Conservation (phyloP, 441 rosid genomes). For the Flueggea neowawraea region DNA sequence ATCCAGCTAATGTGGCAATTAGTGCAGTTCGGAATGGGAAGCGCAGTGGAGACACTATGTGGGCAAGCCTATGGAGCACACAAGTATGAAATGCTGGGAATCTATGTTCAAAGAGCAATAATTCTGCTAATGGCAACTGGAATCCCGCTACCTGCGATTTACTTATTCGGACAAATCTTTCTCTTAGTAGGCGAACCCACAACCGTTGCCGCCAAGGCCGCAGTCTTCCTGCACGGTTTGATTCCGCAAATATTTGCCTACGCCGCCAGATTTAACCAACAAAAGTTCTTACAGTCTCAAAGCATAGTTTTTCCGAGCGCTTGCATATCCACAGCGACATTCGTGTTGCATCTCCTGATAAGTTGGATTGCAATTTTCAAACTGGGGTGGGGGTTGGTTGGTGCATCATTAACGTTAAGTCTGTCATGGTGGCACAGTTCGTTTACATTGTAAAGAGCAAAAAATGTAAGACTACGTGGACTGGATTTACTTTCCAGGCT, state of each 20-base stretch:
- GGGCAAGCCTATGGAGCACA: slow-evolving; percentile 84
- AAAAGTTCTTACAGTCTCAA: slow-evolving; percentile 52
- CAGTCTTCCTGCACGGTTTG: neutral
- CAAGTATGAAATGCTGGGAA: slow-evolving; percentile 55
- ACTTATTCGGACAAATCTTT: slow-evolving; percentile 35
- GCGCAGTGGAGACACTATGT: slow-evolving; percentile 80
- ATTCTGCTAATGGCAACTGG: slow-evolving; percentile 47
- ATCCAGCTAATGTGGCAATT: neutral
- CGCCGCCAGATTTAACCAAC: slow-evolving; percentile 40
- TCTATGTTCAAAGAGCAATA: slow-evolving; percentile 67
- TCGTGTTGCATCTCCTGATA: slow-evolving; percentile 29
- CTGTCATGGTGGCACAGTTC: slow-evolving; percentile 41
- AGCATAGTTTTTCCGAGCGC: slow-evolving; percentile 48
- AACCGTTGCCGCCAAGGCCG: neutral
- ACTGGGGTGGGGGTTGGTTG: slow-evolving; percentile 40
- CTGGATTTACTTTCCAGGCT: slow-evolving; percentile 37
- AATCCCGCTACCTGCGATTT: slow-evolving; percentile 32
- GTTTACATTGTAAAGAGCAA: slow-evolving; percentile 32
- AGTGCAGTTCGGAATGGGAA: slow-evolving; percentile 80
- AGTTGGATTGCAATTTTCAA: slow-evolving; percentile 42
- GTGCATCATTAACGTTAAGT: slow-evolving; percentile 42
- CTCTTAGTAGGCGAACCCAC: slow-evolving; percentile 34
- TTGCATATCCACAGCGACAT: slow-evolving; percentile 33
- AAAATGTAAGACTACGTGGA: slow-evolving; percentile 41
- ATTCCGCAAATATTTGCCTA: slow-evolving; percentile 9